These are phyloP conservation scores for Termitomyces sp. DNA, from an alignment of 768 basidiomycete species.

Conservation along the genomic window DNA sequence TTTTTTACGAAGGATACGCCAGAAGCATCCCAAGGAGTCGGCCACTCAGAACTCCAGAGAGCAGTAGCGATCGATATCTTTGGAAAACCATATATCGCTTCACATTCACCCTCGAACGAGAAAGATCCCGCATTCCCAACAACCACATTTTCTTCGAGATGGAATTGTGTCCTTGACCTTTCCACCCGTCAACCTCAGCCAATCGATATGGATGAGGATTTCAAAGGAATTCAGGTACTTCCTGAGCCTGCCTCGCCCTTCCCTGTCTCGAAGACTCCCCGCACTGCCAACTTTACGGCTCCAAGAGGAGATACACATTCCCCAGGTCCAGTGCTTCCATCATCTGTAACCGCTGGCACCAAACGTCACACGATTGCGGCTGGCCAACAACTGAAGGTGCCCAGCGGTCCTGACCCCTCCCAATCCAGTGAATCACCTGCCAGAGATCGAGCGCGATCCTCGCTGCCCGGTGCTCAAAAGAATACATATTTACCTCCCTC, in stretches of 20 bases:
- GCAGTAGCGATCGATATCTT: constrained; percentile 76
- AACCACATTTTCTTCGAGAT: constrained; percentile 71
- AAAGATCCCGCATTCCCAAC: constrained; percentile 51
- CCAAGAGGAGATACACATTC: constrained; percentile 12
- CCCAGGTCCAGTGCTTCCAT: constrained; percentile 21
- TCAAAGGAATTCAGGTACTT: constrained; percentile 37
- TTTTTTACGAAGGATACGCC: constrained; percentile 22
- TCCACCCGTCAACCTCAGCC: constrained; percentile 29
- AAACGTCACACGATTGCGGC: constrained; percentile 49
- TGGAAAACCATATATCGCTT: constrained; percentile 58
- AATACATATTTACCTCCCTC: constrained; percentile 30
- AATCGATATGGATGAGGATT: constrained; percentile 26
- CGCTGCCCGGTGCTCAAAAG: constrained; percentile 22
- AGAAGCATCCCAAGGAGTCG: constrained; percentile 14
- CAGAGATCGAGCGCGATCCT: constrained; percentile 17
- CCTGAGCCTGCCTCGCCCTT: constrained; percentile 82
- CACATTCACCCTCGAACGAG: constrained; percentile 16
- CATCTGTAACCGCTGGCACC: constrained; percentile 45
- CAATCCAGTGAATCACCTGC: constrained; percentile 12
- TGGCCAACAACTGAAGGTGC: constrained; percentile 20
- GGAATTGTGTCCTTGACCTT: constrained; percentile 91
- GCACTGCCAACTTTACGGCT: constrained; percentile 14
- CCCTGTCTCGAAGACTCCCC: constrained; percentile 36
- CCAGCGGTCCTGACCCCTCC: constrained; percentile 16
- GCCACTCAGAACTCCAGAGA: constrained; percentile 52